phyloP scores from a whole-genome alignment of 1,284 basidiomycete genomes.

The Leccinum cinnamomeum region DNA sequence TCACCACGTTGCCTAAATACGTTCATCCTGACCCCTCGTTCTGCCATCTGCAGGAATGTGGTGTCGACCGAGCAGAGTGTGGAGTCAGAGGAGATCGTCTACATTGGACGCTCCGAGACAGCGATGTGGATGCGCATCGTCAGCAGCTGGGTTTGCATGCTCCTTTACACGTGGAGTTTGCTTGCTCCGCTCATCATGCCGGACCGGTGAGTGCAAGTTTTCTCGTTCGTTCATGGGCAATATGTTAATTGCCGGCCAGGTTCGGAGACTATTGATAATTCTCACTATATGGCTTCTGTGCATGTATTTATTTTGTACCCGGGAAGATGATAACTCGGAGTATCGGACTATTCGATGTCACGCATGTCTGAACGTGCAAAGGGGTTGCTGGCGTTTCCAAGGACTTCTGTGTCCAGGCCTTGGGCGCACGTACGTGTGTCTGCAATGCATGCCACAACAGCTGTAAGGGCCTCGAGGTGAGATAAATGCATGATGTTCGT shows the following conservation, averaged over 20 bases:
- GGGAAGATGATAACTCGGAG: background rate
- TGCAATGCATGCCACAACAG: background rate
- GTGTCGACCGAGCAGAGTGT: slow-evolving; percentile 53
- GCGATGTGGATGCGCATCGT: slow-evolving; percentile 99
- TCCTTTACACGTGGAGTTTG: slow-evolving; percentile 88
- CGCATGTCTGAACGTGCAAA: background rate
- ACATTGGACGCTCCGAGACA: slow-evolving; percentile 92
- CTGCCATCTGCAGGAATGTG: slow-evolving; percentile 60
- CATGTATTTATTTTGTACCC: slow-evolving; percentile 9
- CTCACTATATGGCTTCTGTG: background rate
- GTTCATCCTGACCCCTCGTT: slow-evolving; percentile 9
- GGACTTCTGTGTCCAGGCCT: background rate
- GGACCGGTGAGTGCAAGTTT: slow-evolving; percentile 56
- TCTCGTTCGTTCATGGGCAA: background rate
- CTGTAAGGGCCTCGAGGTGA: background rate
- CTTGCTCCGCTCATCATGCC: slow-evolving; percentile 89
- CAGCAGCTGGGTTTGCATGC: slow-evolving; percentile 92
- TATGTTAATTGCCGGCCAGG: slow-evolving; percentile 19
- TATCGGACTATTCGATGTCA: background rate
- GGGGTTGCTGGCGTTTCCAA: background rate
- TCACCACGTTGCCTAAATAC: slow-evolving; percentile 18
- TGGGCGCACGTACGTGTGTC: background rate
- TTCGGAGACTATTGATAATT: slow-evolving; percentile 36
- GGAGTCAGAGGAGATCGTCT: slow-evolving; percentile 74
- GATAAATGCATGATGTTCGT: background rate